Evolutionary conservation across 495 filamentous ascomycete genomes (phyloP).

Genomic region (Penicillium maclennaniae): DNA sequence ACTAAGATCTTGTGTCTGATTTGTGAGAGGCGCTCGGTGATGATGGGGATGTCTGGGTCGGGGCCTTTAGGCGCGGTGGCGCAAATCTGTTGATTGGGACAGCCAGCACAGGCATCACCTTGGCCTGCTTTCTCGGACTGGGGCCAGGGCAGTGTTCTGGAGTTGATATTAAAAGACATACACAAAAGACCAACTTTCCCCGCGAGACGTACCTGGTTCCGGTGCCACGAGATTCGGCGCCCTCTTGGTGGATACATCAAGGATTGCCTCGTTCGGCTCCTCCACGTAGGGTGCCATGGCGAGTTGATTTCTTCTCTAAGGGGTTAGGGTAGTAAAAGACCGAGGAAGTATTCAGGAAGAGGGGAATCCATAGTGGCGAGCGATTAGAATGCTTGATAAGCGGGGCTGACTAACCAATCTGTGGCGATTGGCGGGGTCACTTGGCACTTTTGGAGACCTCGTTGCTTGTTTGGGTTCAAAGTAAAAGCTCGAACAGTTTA

Average conservation of each 20-base stretch:
- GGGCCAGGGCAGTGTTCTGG: slow-evolving; percentile 92
- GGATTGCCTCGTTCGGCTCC: slow-evolving; percentile 57
- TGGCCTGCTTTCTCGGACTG: slow-evolving; percentile 78
- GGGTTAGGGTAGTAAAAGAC: background rate
- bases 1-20: slow-evolving; percentile 90
- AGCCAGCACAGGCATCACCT: slow-evolving; percentile 85
- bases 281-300: slow-evolving; percentile 69
- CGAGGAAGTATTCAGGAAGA: slow-evolving; percentile 3
- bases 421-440: slow-evolving; percentile 30
- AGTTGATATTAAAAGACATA: slow-evolving; percentile 3
- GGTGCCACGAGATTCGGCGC: slow-evolving; percentile 84
- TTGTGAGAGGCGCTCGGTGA: slow-evolving; percentile 73
- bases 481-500: background rate
- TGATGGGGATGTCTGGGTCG: slow-evolving; percentile 87
- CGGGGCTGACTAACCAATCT: slow-evolving; percentile 35
- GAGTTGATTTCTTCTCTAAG: background rate
- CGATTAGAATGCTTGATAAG: slow-evolving; percentile 38
- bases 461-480: background rate
- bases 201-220: slow-evolving; percentile 62
- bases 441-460: slow-evolving; percentile 26
- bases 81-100: slow-evolving; percentile 94
- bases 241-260: slow-evolving; percentile 64
- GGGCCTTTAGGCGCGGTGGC: slow-evolving; percentile 92
- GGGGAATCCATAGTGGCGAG: slow-evolving; percentile 25
- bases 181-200: slow-evolving; percentile 1